These are phyloP conservation scores for Neocallimastix lanati DNA, from an alignment of 192 early-diverging fungal genomes.

Conservation along the genomic window DNA sequence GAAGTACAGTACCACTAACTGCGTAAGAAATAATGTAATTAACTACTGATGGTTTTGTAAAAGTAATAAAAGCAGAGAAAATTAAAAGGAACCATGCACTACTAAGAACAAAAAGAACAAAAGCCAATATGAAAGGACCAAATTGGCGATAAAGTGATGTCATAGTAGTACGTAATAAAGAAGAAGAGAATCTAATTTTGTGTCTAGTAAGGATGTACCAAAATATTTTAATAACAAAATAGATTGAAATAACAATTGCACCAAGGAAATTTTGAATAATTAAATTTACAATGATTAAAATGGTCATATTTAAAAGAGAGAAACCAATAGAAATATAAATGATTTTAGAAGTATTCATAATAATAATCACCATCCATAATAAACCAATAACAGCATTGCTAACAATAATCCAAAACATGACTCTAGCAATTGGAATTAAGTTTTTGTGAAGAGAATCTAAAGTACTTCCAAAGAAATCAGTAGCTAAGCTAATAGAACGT, in stretches of 20 bases:
- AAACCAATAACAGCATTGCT: background rate
- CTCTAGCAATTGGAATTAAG: background rate
- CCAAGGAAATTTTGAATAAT: background rate
- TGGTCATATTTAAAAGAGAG: background rate
- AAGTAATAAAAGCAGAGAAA: background rate
- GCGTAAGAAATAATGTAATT: background rate
- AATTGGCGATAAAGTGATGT: background rate
- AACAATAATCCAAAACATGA: background rate
- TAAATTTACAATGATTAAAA: background rate
- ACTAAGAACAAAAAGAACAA: background rate
- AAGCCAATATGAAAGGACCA: background rate
- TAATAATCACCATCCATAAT: background rate
- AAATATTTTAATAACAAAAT: background rate
- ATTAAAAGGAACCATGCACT: background rate
- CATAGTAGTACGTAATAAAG: background rate
- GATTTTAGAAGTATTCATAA: background rate
- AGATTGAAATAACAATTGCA: background rate
- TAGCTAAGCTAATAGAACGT: background rate
- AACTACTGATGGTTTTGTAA: background rate
- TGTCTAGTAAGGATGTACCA: background rate
- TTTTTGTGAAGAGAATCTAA: background rate
- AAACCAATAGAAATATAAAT: background rate
- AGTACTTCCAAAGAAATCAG: background rate
- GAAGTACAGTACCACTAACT: background rate
- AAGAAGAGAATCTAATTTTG: background rate